Conservation (phyloP, 148 eudicot species). For the Beta vulgaris region DNA sequence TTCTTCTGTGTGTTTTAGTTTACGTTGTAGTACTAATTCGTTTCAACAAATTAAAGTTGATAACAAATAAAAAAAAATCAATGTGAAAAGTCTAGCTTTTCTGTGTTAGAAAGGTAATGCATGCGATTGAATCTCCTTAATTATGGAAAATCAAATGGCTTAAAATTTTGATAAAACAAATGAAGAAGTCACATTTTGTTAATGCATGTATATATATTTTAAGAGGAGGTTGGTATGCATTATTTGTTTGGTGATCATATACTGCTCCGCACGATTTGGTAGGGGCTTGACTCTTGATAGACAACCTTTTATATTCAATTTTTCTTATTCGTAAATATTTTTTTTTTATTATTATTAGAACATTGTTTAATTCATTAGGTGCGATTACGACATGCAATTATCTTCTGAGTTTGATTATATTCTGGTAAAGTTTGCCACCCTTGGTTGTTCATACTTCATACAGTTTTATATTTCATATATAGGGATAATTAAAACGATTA, state of each 20-base stretch:
- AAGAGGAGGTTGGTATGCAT: neutral
- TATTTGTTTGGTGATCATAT: neutral
- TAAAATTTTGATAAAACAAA: neutral
- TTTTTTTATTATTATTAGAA: no score
- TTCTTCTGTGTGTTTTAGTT: neutral
- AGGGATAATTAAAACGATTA: no score
- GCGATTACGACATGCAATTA: neutral
- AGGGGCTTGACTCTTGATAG: neutral
- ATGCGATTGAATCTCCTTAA: neutral
- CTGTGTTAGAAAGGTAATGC: neutral
- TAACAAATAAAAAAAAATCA: neutral
- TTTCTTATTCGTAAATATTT: no score
- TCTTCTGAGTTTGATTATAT: neutral
- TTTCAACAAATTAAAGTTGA: neutral
- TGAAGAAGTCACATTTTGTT: neutral
- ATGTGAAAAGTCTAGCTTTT: neutral
- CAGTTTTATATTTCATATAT: neutral
- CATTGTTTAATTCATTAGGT: neutral
- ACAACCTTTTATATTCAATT: no score
- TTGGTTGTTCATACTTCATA: neutral
- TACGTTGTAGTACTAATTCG: neutral
- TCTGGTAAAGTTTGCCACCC: neutral
- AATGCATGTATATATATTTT: neutral
- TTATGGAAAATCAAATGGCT: neutral
- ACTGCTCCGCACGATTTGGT: constrained; percentile 9